Percentiles rank a stretch among this genome's conserved stretches.
These are phyloP conservation scores for Trichoderma citrinoviride DNA, from an alignment of 2,329 filamentous ascomycete genomes.

Conservation along the genomic window DNA sequence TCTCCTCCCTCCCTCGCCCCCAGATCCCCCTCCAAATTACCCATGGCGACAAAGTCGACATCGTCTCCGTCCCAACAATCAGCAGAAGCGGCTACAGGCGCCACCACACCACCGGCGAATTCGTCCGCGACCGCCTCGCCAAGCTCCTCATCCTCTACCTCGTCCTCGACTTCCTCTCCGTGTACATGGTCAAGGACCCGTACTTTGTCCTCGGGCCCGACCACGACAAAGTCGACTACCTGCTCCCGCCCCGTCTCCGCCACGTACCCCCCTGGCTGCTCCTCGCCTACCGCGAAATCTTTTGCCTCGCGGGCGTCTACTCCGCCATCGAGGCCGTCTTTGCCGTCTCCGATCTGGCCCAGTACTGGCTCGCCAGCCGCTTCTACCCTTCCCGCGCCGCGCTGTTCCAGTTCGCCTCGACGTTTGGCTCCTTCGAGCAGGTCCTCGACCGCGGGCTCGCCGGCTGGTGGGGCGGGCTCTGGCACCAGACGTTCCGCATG, in stretches of 20 bases:
- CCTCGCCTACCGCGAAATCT: slow-evolving; percentile 53
- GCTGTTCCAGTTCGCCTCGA: slow-evolving; percentile 53
- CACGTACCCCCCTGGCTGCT: slow-evolving; percentile 46
- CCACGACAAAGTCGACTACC: slow-evolving; percentile 36
- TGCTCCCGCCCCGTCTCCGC: slow-evolving; percentile 43
- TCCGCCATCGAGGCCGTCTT: slow-evolving; percentile 61
- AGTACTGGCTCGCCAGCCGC: slow-evolving; percentile 48
- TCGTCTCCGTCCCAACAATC: slow-evolving; percentile 41
- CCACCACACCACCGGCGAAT: slow-evolving; percentile 41
- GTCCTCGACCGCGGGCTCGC: slow-evolving; percentile 68
- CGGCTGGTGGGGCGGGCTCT: slow-evolving; percentile 82
- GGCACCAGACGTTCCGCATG: slow-evolving; percentile 87
- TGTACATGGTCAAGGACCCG: slow-evolving; percentile 69
- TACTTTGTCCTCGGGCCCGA: slow-evolving; percentile 64
- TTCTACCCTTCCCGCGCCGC: slow-evolving; percentile 52
- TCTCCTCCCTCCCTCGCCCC: slow-evolving; percentile 50
- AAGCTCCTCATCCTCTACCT: slow-evolving; percentile 59
- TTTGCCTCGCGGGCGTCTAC: slow-evolving; percentile 57
- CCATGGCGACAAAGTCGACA: slow-evolving; percentile 39
- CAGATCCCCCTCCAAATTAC: slow-evolving; percentile 35
- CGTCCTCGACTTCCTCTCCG: slow-evolving; percentile 66
- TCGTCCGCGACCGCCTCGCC: slow-evolving; percentile 46
- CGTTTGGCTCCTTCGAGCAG: slow-evolving; percentile 53
- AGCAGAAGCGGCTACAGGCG: slow-evolving; percentile 48
- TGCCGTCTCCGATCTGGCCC: slow-evolving; percentile 56